Conservation (phyloP, 2,329 filamentous ascomycete genomes). For the Pseudogymnoascus verrucosus region DNA sequence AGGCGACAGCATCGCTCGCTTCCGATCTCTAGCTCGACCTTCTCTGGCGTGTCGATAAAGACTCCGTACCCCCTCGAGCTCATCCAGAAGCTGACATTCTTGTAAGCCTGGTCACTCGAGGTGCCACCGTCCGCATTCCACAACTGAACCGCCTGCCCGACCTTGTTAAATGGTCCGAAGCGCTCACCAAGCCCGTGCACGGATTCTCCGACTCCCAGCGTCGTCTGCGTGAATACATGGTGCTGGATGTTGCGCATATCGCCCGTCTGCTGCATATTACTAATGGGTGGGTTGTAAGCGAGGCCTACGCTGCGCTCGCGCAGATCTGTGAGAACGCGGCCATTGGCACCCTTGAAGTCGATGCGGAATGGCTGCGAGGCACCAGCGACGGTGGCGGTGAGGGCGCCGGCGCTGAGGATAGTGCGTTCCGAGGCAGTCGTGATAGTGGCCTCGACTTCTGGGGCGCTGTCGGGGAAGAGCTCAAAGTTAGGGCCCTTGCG, state of each 20-base stretch:
- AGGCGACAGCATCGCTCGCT: conserved; percentile 65
- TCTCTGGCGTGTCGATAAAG: conserved; percentile 64
- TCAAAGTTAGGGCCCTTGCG: conserved; percentile 49
- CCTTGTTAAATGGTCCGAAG: conserved; percentile 69
- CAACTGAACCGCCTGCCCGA: conserved; percentile 60
- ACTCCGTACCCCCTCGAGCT: conserved; percentile 68
- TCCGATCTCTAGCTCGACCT: conserved; percentile 64
- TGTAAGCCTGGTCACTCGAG: conserved; percentile 62
- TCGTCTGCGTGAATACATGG: conserved; percentile 50
- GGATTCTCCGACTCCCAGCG: conserved; percentile 51
- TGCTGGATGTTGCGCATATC: conserved; percentile 46
- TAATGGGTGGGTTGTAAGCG: conserved; percentile 46
- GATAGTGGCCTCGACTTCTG: conserved; percentile 33
- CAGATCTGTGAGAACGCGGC: conserved; percentile 46
- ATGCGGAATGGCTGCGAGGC: conserved; percentile 46
- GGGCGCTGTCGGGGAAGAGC: conserved; percentile 45
- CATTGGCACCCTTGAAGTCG: conserved; percentile 43
- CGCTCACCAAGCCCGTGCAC: conserved; percentile 69
- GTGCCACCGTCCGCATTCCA: conserved; percentile 60
- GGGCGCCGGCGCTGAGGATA: conserved; percentile 41
- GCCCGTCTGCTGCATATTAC: conserved; percentile 43
- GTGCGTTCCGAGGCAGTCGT: conserved; percentile 36
- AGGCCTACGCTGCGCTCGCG: conserved; percentile 48
- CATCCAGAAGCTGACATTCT: conserved; percentile 63
- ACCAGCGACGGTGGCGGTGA: conserved; percentile 44